phyloP scores from a whole-genome alignment of 768 basidiomycete genomes.

The Amanita pallidorosea region DNA sequence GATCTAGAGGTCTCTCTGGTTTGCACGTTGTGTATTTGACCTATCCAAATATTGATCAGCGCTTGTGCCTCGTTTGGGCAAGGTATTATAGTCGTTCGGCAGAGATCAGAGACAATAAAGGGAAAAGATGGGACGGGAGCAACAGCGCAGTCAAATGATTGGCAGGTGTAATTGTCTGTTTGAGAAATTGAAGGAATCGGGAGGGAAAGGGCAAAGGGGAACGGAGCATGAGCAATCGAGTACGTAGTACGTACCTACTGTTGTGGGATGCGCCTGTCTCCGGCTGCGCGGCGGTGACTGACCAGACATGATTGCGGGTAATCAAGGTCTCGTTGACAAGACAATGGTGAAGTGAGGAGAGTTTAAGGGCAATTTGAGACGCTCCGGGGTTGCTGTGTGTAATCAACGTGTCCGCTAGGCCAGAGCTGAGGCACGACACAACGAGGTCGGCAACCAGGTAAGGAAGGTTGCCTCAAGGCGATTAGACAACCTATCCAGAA shows the following conservation, averaged over 20 bases:
- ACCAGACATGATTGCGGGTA: constrained; percentile 20
- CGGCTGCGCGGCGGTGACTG: constrained; percentile 50
- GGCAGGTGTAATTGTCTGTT: constrained; percentile 6
- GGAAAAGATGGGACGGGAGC: neutral
- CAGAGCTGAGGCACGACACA: constrained; percentile 30
- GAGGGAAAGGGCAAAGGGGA: constrained; percentile 13
- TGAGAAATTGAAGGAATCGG: constrained; percentile 6
- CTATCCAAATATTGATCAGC: constrained; percentile 20
- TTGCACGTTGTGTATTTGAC: constrained; percentile 29
- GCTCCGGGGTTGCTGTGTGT: constrained; percentile 22
- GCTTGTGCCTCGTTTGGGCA: constrained; percentile 6
- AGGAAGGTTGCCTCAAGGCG: constrained; percentile 38
- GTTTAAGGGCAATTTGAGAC: constrained; percentile 24
- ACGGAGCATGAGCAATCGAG: neutral
- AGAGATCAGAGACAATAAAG: constrained; percentile 9
- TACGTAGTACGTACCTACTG: constrained; percentile 32
- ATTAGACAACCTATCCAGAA: constrained; percentile 3
- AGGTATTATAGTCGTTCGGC: constrained; percentile 8
- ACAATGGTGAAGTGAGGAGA: constrained; percentile 11
- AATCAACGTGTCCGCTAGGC: constrained; percentile 51
- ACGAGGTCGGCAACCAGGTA: constrained; percentile 49
- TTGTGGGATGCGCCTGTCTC: constrained; percentile 37
- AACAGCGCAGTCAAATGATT: neutral
- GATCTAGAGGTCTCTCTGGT: constrained; percentile 39
- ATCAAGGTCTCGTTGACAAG: constrained; percentile 12